phyloP scores from a whole-genome alignment of 257 asterid species.

The Nicotiana otophora region DNA sequence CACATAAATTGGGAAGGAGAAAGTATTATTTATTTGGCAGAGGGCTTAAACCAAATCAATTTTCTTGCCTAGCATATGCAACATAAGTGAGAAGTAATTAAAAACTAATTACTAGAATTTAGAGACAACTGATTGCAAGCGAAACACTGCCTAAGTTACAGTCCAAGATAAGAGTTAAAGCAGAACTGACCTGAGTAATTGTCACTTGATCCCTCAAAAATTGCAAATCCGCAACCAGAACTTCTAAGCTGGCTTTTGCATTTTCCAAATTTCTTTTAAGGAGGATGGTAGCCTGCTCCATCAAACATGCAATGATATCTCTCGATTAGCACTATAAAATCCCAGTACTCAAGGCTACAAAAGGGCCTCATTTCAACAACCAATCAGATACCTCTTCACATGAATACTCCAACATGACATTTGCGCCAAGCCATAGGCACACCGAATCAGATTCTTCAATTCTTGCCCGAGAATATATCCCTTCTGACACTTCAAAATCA shows the following conservation, averaged over 20 bases:
- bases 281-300: conserved; percentile 68
- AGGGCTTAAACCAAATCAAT: not conserved
- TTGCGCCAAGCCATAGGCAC: conserved; percentile 96
- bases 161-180: not conserved
- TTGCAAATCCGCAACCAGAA: conserved; percentile 81
- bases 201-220: conserved; percentile 92
- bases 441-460: conserved; percentile 80
- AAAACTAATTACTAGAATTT: not conserved
- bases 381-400: conserved; percentile 59
- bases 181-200: conserved; percentile 61
- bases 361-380: not conserved
- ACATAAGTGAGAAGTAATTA: not conserved
- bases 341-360: not conserved
- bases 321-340: not conserved
- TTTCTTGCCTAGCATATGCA: not conserved
- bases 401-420: conserved; percentile 92
- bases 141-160: not conserved
- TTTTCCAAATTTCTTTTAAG: conserved; percentile 78
- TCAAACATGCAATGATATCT: conserved; percentile 2
- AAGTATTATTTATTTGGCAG: too few relatives aligned
- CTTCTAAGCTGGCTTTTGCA: conserved; percentile 88
- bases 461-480: conserved; percentile 80
- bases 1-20: too few relatives aligned
- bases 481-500: conserved; percentile 96
- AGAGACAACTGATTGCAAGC: not conserved